Evolutionary conservation across 1,284 basidiomycete species (phyloP).

Genomic region (Rhodotorula sp.): DNA sequence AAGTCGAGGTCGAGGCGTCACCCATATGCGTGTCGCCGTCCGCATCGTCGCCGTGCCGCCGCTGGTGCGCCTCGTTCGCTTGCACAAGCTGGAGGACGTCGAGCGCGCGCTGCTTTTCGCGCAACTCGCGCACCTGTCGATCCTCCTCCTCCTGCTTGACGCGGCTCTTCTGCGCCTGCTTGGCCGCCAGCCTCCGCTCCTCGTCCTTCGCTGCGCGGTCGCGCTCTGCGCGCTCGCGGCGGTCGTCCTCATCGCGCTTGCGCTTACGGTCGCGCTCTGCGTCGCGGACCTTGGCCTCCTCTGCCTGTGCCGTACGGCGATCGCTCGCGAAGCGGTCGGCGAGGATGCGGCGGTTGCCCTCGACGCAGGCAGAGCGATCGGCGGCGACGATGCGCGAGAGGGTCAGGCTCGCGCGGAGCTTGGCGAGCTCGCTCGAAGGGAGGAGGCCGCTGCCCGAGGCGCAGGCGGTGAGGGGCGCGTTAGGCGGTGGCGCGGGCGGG

Average conservation of each 20-base stretch:
- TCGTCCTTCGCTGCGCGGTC: constrained; percentile 19
- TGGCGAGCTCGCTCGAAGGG: constrained; percentile 9
- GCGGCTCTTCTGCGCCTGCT: background rate
- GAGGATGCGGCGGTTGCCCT: constrained; percentile 25
- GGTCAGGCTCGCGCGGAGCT: constrained; percentile 26
- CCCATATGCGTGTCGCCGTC: constrained; percentile 15
- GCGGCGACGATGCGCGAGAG: constrained; percentile 14
- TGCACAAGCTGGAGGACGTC: constrained; percentile 9
- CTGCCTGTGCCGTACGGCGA: constrained; percentile 3
- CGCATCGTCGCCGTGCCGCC: background rate
- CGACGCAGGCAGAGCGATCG: constrained; percentile 16
- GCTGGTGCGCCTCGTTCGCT: constrained; percentile 6
- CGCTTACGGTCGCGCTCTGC: constrained; percentile 3
- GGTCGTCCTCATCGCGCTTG: constrained; percentile 31
- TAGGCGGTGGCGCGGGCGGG: constrained; percentile 13
- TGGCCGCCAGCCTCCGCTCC: background rate
- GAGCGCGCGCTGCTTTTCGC: constrained; percentile 8
- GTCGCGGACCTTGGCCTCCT: background rate
- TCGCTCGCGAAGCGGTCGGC: constrained; percentile 18
- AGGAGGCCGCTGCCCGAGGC: constrained; percentile 9
- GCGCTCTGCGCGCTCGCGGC: constrained; percentile 14
- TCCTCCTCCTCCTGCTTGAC: constrained; percentile 10
- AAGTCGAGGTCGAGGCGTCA: constrained; percentile 2
- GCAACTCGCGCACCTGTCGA: background rate
- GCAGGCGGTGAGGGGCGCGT: constrained; percentile 14